These are phyloP conservation scores for Kalmusia sp. DNA, from an alignment of 2,329 filamentous ascomycete species.

Conservation along the genomic window DNA sequence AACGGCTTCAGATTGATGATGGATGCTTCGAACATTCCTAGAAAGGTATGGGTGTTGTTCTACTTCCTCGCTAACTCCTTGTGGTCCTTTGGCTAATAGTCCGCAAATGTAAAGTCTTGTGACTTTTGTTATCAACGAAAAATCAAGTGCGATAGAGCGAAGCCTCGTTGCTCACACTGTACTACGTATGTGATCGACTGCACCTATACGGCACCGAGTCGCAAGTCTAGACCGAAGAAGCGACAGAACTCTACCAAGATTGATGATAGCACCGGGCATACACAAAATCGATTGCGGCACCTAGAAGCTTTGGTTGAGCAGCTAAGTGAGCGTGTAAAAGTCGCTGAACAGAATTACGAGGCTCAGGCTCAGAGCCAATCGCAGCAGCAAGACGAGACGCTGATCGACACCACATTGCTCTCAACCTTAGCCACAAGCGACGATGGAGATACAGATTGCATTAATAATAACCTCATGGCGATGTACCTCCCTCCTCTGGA, in stretches of 20 bases:
- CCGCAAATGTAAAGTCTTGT: slow-evolving; percentile 29
- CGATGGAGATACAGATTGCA: slow-evolving; percentile 5
- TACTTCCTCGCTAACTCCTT: slow-evolving; percentile 12
- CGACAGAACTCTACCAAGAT: slow-evolving; percentile 17
- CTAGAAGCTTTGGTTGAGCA: slow-evolving; percentile 20
- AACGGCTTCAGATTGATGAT: slow-evolving; percentile 11
- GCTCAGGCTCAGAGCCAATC: slow-evolving; percentile 12
- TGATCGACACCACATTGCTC: slow-evolving; percentile 5
- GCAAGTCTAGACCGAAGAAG: slow-evolving; percentile 24
- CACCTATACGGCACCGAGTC: slow-evolving; percentile 29
- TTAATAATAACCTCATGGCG: slow-evolving; percentile 3
- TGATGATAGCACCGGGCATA: slow-evolving; percentile 10
- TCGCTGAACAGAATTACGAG: slow-evolving; percentile 12
- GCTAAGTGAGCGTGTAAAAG: slow-evolving; percentile 15
- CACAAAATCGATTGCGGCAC: slow-evolving; percentile 15
- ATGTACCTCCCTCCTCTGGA: slow-evolving; percentile 28
- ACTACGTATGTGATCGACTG: slow-evolving; percentile 29
- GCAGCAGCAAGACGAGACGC: slow-evolving; percentile 7
- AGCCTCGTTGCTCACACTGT: slow-evolving; percentile 45
- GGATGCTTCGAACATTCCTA: slow-evolving; percentile 12
- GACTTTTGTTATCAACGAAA: slow-evolving; percentile 45
- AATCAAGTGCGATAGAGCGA: slow-evolving; percentile 45
- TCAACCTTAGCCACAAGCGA: slow-evolving; percentile 4
- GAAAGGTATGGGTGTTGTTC: slow-evolving; percentile 17
- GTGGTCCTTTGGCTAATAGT: slow-evolving; percentile 13